phyloP scores from a whole-genome alignment of 2,329 filamentous ascomycete genomes.

The Alternaria triticimaculans region DNA sequence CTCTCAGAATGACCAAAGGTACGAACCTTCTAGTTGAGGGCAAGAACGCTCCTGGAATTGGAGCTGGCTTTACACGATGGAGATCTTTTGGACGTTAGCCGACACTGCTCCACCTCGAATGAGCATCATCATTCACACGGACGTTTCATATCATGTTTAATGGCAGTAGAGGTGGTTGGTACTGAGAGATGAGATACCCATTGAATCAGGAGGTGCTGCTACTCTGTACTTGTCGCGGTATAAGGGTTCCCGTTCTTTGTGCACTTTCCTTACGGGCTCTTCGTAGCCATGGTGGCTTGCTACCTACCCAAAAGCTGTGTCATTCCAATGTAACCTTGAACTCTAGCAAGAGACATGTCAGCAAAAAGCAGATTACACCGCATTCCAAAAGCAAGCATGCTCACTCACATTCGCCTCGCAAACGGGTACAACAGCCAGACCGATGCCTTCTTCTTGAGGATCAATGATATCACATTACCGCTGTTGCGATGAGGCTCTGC shows the following conservation, averaged over 20 bases:
- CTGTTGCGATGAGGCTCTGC: conserved; percentile 9
- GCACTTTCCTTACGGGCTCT: conserved; percentile 23
- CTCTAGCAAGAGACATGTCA: background rate
- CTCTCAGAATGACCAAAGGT: conserved; percentile 16
- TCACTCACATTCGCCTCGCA: background rate
- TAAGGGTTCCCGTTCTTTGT: conserved; percentile 29
- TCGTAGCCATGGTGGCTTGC: conserved; percentile 14
- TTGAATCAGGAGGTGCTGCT: conserved; percentile 46
- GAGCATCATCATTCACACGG: conserved; percentile 33
- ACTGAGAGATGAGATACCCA: conserved; percentile 51
- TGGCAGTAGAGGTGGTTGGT: conserved; percentile 42
- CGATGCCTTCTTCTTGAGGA: background rate
- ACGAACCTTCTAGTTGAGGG: conserved; percentile 12
- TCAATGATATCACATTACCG: background rate
- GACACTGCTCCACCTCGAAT: conserved; percentile 32
- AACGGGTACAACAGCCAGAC: background rate
- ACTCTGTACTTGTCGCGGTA: conserved; percentile 35
- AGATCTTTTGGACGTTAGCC: conserved; percentile 28
- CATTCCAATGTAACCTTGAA: background rate
- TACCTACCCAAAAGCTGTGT: conserved; percentile 18
- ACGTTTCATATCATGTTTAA: conserved; percentile 30
- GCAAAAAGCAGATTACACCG: background rate
- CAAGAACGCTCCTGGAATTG: conserved; percentile 15
- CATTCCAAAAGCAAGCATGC: background rate
- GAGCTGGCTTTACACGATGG: conserved; percentile 7